A percentile compares a stretch with the other conserved stretches of the same genome.
Conservation (phyloP, 2,329 filamentous ascomycete species). For the Metarhizium anisopliae region DNA sequence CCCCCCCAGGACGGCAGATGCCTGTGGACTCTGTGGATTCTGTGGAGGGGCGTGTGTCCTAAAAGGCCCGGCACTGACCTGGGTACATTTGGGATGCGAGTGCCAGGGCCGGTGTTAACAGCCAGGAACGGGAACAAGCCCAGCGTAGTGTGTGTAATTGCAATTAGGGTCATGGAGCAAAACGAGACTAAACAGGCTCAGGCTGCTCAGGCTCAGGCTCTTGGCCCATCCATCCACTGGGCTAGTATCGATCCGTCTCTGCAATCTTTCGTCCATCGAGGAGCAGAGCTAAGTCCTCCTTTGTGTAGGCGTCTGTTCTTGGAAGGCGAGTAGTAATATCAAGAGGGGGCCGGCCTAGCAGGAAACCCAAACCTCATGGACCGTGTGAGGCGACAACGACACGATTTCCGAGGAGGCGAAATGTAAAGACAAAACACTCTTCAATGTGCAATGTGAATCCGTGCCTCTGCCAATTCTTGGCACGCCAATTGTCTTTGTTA, state of each 20-base stretch:
- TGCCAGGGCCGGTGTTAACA: slow-evolving; percentile 26
- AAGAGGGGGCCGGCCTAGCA: background rate
- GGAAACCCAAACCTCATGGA: background rate
- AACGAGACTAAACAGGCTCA: slow-evolving; percentile 5
- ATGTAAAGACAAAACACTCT: background rate
- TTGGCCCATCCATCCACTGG: slow-evolving; percentile 3
- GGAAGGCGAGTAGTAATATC: slow-evolving; percentile 34
- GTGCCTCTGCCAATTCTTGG: background rate
- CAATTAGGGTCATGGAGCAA: slow-evolving; percentile 5
- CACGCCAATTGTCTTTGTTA: background rate
- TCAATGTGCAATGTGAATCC: background rate
- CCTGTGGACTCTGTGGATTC: slow-evolving; percentile 13
- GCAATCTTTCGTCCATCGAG: background rate
- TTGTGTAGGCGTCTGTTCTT: slow-evolving; percentile 37
- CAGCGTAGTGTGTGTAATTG: slow-evolving; percentile 5
- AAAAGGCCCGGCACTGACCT: slow-evolving; percentile 40
- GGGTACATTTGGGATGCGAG: slow-evolving; percentile 16
- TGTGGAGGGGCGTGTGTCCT: slow-evolving; percentile 36
- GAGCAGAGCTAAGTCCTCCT: slow-evolving; percentile 2
- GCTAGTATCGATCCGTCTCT: slow-evolving; percentile 8
- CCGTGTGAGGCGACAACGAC: background rate
- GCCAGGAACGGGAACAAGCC: slow-evolving; percentile 28
- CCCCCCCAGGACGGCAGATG: slow-evolving; percentile 31
- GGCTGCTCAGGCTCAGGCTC: background rate
- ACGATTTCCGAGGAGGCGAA: background rate